These are phyloP conservation scores for Silene latifolia DNA, from an alignment of 148 eudicot species.

Conservation along the genomic window DNA sequence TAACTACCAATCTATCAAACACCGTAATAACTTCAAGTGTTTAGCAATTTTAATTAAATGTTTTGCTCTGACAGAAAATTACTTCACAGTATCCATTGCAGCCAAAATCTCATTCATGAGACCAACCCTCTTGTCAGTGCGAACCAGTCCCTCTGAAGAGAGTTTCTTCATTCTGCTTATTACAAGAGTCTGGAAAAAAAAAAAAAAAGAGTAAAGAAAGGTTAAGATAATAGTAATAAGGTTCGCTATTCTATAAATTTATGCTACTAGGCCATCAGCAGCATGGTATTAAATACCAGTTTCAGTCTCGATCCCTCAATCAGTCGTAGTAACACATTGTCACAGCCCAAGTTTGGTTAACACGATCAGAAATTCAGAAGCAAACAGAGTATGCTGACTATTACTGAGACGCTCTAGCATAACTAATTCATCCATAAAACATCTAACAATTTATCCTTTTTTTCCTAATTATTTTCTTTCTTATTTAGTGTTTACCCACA, in stretches of 20 bases:
- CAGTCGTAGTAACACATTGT: background rate
- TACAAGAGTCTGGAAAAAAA: slow-evolving; percentile 50
- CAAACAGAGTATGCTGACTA: background rate
- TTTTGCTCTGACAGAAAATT: background rate
- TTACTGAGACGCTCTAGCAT: background rate
- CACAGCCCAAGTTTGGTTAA: background rate
- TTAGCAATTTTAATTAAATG: background rate
- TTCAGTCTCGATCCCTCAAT: background rate
- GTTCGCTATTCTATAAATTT: too few species aligned
- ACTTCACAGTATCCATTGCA: slow-evolving; percentile 65
- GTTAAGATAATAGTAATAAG: background rate
- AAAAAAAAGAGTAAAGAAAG: background rate
- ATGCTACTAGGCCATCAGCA: too few species aligned
- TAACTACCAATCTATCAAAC: too few species aligned
- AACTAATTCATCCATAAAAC: background rate
- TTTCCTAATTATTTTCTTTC: background rate
- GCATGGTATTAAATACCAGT: too few species aligned
- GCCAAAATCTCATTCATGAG: slow-evolving; percentile 96
- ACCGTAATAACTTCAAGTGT: background rate
- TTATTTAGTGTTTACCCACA: background rate
- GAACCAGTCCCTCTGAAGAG: slow-evolving; percentile 58
- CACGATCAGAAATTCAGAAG: background rate
- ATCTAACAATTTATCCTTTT: background rate
- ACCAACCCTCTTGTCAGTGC: slow-evolving; percentile 75
- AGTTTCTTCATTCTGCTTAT: slow-evolving; percentile 76